Base-by-base conservation (phyloP, 75 land plant species). In the Chamaecyparis obtusa region DNA sequence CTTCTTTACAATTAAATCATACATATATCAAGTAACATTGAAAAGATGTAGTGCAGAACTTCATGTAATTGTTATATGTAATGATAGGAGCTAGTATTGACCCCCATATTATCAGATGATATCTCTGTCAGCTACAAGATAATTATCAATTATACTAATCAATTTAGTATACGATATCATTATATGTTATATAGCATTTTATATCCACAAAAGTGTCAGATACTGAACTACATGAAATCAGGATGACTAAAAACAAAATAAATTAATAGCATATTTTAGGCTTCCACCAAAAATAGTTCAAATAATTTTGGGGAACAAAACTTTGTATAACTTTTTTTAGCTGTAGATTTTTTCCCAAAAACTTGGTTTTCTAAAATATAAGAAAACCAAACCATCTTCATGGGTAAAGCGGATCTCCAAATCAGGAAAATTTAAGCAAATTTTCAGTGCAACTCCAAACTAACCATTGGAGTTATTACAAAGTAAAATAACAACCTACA, bases 61-160 rank as follows among this genome's bases (percentile, higher is more conserved):
- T 19, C 37, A 64, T 35, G 54, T 32, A 39, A 86, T 17, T 74
- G 89, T 82, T 92, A 97, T 99, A 94, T 95, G 99, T 95, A 95
- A 87, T 98, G 99, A 84, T 98, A 98, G 9, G 99, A 95, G 55
- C 94, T 90, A 30, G 99, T 93, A 88, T 97, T 97, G 86, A 88
- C 92, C 80, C 91, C 99, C 86, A 86, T 35, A 77, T 92, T 82
- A n/a, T 95, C 92, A 36, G 83, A 88, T 2, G 90, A 85, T 48
- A 98, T 87, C 72, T 90, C 86, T 35, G 94, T 93, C 44, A 87
- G 96, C 99, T 98, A 91, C 89, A 80, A 48, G 80, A 83, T 19
- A 80, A 19, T 77, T 67, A 55, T 19, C 56, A 30, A 43, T 78
- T 89, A 67, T 36, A 64, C 14, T 44, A 78, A 64, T 6, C 21